A percentile compares a stretch with the other conserved stretches of the same genome.
These are phyloP conservation scores for Phycomyces blakesleeanus DNA, from an alignment of 192 early-diverging fungal genomes.

Conservation along the genomic window DNA sequence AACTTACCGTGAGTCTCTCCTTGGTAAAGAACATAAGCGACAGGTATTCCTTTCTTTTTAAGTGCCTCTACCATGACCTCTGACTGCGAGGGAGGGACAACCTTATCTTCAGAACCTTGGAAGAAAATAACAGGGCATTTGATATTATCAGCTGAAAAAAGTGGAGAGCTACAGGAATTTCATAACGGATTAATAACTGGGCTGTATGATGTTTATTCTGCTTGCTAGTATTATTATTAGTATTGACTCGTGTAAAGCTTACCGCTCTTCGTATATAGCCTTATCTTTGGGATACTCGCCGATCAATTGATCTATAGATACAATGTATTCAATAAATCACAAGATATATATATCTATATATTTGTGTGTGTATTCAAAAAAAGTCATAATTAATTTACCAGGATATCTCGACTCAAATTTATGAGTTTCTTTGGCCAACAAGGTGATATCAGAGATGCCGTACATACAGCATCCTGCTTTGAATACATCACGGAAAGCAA, in stretches of 20 bases:
- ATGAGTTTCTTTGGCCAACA: conserved; percentile 70
- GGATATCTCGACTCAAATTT: conserved; percentile 73
- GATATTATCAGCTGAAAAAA: conserved; percentile 57
- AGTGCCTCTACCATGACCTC: conserved; percentile 71
- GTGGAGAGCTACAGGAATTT: conserved; percentile 42
- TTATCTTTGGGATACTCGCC: conserved; percentile 55
- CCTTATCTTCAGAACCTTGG: conserved; percentile 71
- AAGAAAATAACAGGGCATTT: conserved; percentile 64
- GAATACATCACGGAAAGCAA: conserved; percentile 74
- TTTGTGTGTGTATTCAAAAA: background rate
- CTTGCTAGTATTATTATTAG: background rate
- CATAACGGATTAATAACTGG: background rate
- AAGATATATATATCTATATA: background rate
- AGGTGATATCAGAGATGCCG: conserved; percentile 69
- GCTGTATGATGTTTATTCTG: background rate
- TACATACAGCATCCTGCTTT: conserved; percentile 65
- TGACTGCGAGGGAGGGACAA: conserved; percentile 75
- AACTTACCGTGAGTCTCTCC: conserved; percentile 62
- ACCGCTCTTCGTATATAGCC: conserved; percentile 54
- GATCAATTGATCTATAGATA: conserved; percentile 42
- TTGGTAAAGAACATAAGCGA: conserved; percentile 59
- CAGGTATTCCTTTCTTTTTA: conserved; percentile 51
- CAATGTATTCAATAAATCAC: background rate
- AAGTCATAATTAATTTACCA: conserved; percentile 16
- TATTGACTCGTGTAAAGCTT: background rate